Evolutionary conservation across 805 yeast species (phyloP).

Genomic region (Millerozyma miso): DNA sequence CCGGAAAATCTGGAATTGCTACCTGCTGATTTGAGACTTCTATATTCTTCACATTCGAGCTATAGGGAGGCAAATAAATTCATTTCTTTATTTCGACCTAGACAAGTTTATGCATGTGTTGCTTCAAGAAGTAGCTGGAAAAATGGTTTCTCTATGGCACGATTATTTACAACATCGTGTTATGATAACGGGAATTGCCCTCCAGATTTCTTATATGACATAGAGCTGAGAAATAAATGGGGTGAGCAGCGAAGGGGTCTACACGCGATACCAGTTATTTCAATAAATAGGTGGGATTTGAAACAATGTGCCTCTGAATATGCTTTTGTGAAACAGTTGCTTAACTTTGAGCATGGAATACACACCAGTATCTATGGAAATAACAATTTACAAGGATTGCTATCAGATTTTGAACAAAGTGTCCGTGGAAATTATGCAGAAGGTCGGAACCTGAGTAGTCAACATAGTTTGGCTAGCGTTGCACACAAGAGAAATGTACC

Average conservation of each 20-base stretch:
- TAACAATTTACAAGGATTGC: neutral
- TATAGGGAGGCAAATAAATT: slow-evolving; percentile 36
- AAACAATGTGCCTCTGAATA: slow-evolving; percentile 26
- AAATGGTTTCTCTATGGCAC: slow-evolving; percentile 33
- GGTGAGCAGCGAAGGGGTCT: slow-evolving; percentile 17
- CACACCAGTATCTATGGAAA: neutral
- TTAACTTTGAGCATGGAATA: neutral
- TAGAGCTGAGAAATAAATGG: slow-evolving; percentile 7
- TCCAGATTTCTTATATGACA: slow-evolving; percentile 11
- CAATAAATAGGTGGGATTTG: slow-evolving; percentile 32
- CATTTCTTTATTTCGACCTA: slow-evolving; percentile 31
- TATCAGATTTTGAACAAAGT: neutral
- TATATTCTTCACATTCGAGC: slow-evolving; percentile 47
- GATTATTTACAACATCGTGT: slow-evolving; percentile 39
- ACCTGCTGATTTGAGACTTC: slow-evolving; percentile 31
- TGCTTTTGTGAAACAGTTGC: slow-evolving; percentile 13
- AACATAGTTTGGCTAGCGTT: too few species aligned
- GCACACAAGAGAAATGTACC: too few species aligned
- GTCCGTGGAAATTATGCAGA: neutral
- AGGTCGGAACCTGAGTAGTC: too few species aligned
- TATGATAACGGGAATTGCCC: slow-evolving; percentile 1
- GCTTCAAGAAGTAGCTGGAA: slow-evolving; percentile 30
- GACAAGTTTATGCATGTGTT: slow-evolving; percentile 43
- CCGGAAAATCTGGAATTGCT: slow-evolving; percentile 22
- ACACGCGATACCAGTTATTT: slow-evolving; percentile 15